phyloP scores from a whole-genome alignment of 2,329 filamentous ascomycete species.

The Ophiosphaerella korrae region DNA sequence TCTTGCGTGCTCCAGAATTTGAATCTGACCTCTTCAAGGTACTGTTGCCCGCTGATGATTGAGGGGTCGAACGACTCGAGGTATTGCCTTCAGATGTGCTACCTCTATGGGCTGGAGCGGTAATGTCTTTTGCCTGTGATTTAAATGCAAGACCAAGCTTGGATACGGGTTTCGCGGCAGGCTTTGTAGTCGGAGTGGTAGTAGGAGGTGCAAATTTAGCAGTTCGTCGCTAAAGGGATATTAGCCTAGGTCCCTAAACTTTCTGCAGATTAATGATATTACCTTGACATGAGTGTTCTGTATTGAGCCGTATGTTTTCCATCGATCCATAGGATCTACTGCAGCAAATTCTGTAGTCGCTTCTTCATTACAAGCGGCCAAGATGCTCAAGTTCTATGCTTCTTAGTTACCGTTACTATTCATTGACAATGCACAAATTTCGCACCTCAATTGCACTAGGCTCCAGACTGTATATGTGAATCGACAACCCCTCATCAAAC shows the following conservation, averaged over 20 bases:
- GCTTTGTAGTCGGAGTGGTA: slow-evolving; percentile 23
- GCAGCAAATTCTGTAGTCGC: slow-evolving; percentile 60
- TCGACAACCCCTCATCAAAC: slow-evolving; percentile 75
- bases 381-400: slow-evolving; percentile 66
- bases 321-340: slow-evolving; percentile 64
- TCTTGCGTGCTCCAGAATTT: slow-evolving; percentile 61
- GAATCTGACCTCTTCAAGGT: slow-evolving; percentile 41
- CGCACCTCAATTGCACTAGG: slow-evolving; percentile 68
- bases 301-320: slow-evolving; percentile 73
- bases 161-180: slow-evolving; percentile 15
- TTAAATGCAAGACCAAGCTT: slow-evolving; percentile 23
- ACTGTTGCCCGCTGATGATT: slow-evolving; percentile 24
- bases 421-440: background rate
- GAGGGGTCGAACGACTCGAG: slow-evolving; percentile 42
- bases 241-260: slow-evolving; percentile 15
- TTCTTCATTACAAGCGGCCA: slow-evolving; percentile 72
- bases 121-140: slow-evolving; percentile 27
- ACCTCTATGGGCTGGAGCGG: slow-evolving; percentile 22
- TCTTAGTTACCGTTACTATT: slow-evolving; percentile 45
- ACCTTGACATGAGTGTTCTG: slow-evolving; percentile 71
- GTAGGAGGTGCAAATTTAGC: slow-evolving; percentile 45
- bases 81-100: slow-evolving; percentile 41
- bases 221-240: slow-evolving; percentile 49
- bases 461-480: slow-evolving; percentile 87
- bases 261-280: slow-evolving; percentile 5